phyloP scores from a whole-genome alignment of 139 green algal species.

The Coelastrella sp. region DNA sequence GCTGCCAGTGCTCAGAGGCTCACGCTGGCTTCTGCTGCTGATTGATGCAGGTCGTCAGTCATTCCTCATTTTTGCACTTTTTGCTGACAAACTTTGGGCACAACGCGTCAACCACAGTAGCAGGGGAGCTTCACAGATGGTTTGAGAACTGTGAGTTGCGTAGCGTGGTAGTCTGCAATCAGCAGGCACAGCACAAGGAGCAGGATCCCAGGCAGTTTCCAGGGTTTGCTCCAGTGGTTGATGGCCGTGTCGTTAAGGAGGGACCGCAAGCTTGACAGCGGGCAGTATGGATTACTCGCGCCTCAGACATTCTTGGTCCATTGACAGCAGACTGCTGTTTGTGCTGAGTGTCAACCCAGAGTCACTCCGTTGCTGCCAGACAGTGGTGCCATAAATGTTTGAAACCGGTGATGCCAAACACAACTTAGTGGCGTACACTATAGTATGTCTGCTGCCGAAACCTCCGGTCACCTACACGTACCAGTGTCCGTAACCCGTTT shows the following conservation, averaged over 20 bases:
- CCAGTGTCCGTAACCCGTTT: no score
- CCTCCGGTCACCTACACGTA: no score
- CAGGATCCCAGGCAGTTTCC: conserved; percentile 34
- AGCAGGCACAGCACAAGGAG: not conserved
- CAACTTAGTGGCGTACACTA: no score
- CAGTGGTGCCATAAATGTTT: no score
- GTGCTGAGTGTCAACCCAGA: no score
- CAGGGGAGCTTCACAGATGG: conserved; percentile 43
- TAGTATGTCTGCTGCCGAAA: no score
- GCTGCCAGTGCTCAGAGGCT: not conserved
- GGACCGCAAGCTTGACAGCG: conserved; percentile 9
- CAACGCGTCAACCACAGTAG: conserved; percentile 17
- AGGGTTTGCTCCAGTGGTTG: conserved; percentile 16
- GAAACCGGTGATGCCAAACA: no score
- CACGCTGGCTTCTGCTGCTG: no score
- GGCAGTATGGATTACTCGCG: no score
- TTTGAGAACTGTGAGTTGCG: conserved; percentile 57
- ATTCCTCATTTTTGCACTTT: conserved; percentile 60
- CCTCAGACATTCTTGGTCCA: no score
- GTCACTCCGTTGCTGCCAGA: no score
- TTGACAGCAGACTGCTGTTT: no score
- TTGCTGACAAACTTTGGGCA: conserved; percentile 57
- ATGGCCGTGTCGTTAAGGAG: not conserved
- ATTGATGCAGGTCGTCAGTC: conserved; percentile 52
- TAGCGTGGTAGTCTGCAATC: conserved; percentile 15